Conservation (phyloP, 345 rosid species). For the Hevea brasiliensis region DNA sequence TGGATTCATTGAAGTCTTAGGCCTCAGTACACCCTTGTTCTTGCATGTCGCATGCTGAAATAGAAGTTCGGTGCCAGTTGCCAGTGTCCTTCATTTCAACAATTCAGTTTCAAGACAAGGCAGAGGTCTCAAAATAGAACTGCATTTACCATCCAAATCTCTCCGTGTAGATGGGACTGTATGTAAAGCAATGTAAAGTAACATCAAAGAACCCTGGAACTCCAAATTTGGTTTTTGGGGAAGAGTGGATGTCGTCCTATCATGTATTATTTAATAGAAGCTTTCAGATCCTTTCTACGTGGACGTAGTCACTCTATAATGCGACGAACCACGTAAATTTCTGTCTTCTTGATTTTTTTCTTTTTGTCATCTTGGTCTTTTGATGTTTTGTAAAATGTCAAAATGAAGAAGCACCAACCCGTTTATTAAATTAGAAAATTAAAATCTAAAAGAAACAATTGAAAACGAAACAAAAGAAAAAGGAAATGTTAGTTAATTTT, state of each 20-base stretch:
- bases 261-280: neutral
- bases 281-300: neutral
- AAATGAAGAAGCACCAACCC: too few species aligned
- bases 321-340: conserved; percentile 6
- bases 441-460: too few species aligned
- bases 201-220: neutral
- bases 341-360: neutral
- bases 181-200: neutral
- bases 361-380: neutral
- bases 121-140: neutral
- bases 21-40: too few species aligned
- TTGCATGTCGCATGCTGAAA: neutral
- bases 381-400: too few species aligned
- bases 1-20: neutral
- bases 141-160: neutral
- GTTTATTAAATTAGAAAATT: too few species aligned
- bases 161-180: neutral
- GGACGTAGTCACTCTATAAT: neutral
- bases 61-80: neutral
- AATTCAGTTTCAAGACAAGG: neutral
- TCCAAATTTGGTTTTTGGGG: neutral
- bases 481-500: neutral
- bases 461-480: neutral
- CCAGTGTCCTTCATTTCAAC: neutral
- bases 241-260: neutral